Percentiles rank a stretch among this genome's conserved stretches.
phyloP scores from a whole-genome alignment of 345 rosid genomes.

The Noccaea caerulescens region DNA sequence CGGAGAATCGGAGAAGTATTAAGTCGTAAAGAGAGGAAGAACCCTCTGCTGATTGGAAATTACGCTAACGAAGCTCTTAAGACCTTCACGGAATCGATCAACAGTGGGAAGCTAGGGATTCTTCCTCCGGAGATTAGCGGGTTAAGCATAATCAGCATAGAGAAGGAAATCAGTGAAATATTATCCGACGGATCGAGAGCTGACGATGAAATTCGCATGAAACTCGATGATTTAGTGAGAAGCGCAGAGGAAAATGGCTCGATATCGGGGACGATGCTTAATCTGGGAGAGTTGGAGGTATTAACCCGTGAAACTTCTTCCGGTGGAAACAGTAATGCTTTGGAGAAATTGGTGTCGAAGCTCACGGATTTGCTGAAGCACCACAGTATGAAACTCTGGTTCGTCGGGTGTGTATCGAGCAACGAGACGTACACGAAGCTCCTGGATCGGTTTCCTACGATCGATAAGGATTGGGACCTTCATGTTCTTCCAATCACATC shows the following conservation, averaged over 20 bases:
- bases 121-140: slow-evolving; percentile 47
- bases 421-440: slow-evolving; percentile 57
- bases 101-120: slow-evolving; percentile 40
- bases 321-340: slow-evolving; percentile 31
- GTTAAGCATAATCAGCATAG: slow-evolving; percentile 47
- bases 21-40: slow-evolving; percentile 43
- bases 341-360: slow-evolving; percentile 47
- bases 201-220: slow-evolving; percentile 38
- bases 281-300: slow-evolving; percentile 58
- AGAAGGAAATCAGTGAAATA: slow-evolving; percentile 49
- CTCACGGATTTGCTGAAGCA: slow-evolving; percentile 51
- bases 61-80: slow-evolving; percentile 58
- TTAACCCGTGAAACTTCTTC: slow-evolving; percentile 39
- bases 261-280: slow-evolving; percentile 50
- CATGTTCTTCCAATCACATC: slow-evolving; percentile 60
- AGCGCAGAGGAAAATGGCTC: slow-evolving; percentile 30
- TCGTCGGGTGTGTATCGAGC: slow-evolving; percentile 55
- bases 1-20: slow-evolving; percentile 55
- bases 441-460: slow-evolving; percentile 48
- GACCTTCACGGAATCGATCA: slow-evolving; percentile 46
- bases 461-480: slow-evolving; percentile 70
- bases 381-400: slow-evolving; percentile 48
- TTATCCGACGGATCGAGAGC: slow-evolving; percentile 38
- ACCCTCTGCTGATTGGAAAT: slow-evolving; percentile 55
- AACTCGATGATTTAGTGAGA: slow-evolving; percentile 47